phyloP scores from a whole-genome alignment of 306 rosid genomes.

The Cucurbita moschata region DNA sequence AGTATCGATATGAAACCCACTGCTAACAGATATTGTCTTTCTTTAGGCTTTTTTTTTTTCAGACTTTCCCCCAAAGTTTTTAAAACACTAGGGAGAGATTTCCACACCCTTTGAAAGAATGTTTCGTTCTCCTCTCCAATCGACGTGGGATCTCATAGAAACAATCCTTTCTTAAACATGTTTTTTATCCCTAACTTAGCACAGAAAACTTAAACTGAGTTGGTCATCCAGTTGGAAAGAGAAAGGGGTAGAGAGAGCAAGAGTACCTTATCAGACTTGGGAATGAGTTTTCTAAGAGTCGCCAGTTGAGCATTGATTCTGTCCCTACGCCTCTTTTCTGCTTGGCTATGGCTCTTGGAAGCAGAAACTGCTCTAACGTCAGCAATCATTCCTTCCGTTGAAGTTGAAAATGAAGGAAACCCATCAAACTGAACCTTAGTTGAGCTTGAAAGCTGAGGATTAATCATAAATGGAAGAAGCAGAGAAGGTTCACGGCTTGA shows the following conservation, averaged over 20 bases:
- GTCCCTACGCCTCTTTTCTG: constrained; percentile 89
- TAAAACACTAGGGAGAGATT: no score
- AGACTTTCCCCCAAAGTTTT: no score
- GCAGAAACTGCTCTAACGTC: constrained; percentile 53
- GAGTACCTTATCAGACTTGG: constrained; percentile 80
- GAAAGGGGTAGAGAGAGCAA: not conserved
- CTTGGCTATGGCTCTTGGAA: constrained; percentile 89
- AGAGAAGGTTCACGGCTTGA: constrained; percentile 22
- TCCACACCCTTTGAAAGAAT: no score
- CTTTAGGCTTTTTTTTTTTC: no score
- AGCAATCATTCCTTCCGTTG: constrained; percentile 13
- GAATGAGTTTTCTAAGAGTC: constrained; percentile 77
- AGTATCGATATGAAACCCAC: not conserved
- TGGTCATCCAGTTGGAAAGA: not conserved
- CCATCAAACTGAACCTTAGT: constrained; percentile 29
- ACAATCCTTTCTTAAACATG: not conserved
- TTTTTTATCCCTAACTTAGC: not conserved
- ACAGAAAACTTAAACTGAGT: not conserved
- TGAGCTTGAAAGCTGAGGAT: constrained; percentile 29
- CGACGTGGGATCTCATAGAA: no score
- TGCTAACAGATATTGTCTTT: no score
- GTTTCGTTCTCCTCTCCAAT: no score
- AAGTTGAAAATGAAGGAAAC: constrained; percentile 30
- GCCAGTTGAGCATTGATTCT: constrained; percentile 90
- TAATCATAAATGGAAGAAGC: constrained; percentile 23